Evolutionary conservation across 306 rosid species (phyloP).

Genomic region (Sechiopsis laciniata): DNA sequence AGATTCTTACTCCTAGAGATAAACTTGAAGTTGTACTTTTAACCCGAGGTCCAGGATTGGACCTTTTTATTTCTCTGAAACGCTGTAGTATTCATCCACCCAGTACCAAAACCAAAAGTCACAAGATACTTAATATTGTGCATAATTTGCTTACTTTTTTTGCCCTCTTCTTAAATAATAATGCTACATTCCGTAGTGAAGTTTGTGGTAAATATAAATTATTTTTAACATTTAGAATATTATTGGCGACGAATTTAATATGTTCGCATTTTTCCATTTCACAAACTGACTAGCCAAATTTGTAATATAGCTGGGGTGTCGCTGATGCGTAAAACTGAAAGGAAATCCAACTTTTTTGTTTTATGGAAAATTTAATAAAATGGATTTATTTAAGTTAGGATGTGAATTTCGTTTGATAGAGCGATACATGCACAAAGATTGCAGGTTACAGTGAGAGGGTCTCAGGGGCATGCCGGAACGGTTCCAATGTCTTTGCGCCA

Average conservation of each 20-base stretch:
- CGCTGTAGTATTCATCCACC: not conserved
- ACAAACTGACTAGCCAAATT: not conserved
- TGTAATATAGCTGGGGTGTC: not conserved
- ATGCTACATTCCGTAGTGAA: not conserved
- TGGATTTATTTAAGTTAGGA: not conserved
- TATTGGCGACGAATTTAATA: not conserved
- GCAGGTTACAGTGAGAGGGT: slow-evolving; percentile 84
- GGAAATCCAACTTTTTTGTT: not conserved
- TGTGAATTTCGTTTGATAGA: not conserved
- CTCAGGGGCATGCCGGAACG: slow-evolving; percentile 95
- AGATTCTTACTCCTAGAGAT: not conserved
- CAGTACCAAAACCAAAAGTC: not conserved
- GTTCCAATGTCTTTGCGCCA: slow-evolving; percentile 95
- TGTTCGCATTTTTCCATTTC: not conserved
- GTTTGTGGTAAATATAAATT: not conserved
- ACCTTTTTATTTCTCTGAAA: not conserved
- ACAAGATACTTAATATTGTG: not conserved
- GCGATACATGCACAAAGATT: slow-evolving; percentile 18
- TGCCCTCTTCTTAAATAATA: not conserved
- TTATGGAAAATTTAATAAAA: not conserved
- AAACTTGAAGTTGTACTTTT: not conserved
- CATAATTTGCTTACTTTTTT: not conserved
- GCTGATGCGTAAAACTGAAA: not conserved
- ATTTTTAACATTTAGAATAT: not conserved
- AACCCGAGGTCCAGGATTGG: not conserved